phyloP scores from a whole-genome alignment of 2,329 filamentous ascomycete species.

The Sarocladiaceae sp. region DNA sequence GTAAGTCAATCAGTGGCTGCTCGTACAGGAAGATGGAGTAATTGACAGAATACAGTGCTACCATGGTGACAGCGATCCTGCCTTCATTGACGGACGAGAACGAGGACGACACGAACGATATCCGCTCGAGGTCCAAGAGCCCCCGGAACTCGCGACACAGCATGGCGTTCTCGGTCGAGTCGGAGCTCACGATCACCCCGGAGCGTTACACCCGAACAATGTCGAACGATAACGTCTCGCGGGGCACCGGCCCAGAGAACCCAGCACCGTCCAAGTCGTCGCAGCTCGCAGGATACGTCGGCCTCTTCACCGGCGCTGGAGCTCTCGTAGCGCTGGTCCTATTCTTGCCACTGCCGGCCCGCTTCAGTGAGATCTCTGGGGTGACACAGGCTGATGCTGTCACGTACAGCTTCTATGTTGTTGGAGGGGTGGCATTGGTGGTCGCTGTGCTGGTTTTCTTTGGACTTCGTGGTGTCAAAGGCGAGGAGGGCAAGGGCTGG shows the following conservation, averaged over 20 bases:
- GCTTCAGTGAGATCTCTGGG: conserved; percentile 65
- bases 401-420: conserved; percentile 80
- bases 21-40: conserved; percentile 2
- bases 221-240: conserved; percentile 21
- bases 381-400: conserved; percentile 69
- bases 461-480: conserved; percentile 62
- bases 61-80: conserved; percentile 95
- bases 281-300: conserved; percentile 78
- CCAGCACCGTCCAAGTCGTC: conserved; percentile 39
- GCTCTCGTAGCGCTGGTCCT: conserved; percentile 75
- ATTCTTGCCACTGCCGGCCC: conserved; percentile 82
- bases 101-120: conserved; percentile 16
- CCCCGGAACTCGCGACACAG: conserved; percentile 45
- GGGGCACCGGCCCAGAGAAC: conserved; percentile 16
- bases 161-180: conserved; percentile 62
- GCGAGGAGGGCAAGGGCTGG: conserved; percentile 75
- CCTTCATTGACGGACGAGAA: conserved; percentile 60
- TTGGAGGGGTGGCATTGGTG: conserved; percentile 63
- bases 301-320: conserved; percentile 86
- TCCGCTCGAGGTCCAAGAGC: conserved; percentile 25
- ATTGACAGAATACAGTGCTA: conserved; percentile 37
- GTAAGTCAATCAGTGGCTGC: conserved; percentile 36
- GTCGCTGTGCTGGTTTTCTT: conserved; percentile 73
- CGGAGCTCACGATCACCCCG: conserved; percentile 69
- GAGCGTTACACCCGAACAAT: conserved; percentile 42